Evolutionary conservation across 129 eudicot species (phyloP), one percentile per base, ranked within the genome.

Genomic region (Gnaphalium uliginosum): DNA sequence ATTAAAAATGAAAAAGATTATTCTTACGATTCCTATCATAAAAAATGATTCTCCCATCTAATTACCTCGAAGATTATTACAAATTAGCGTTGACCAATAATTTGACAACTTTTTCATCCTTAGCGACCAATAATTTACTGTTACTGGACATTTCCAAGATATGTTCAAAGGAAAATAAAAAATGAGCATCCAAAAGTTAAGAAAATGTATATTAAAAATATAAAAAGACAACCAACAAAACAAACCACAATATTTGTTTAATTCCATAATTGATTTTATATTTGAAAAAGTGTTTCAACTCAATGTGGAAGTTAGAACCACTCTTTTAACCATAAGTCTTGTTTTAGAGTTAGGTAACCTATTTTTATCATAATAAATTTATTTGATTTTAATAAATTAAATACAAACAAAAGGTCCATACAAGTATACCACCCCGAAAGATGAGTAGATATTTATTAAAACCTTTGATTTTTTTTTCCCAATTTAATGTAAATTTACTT

Each of bases 301-400:
- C 67, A 72, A 50, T 39, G 83, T 71, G 81, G 81, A 37, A 64
- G 81, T 76, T 76, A 57, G 81, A 81, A 76, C 85, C 78, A 81
- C 85, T 76, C 51, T 65, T 63, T 62, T 51, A 51, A 59, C 72
- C 50, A 64, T 6, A 75, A 54, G 73, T 75, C 67, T 43, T 63
- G 81, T 76, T 70, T 39, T 66, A 73, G 68, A 54, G 81, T 59
- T 76, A 63, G 81, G 81, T 76, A 50, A 81, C 81, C 85, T 51
- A 77, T 77, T 63, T 58, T 81, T 24, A 26, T 69, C 25, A 27
- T 23, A 62, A 25, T 37, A 69, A 26, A 29, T 71, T 60, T 13
- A 37, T 48, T 53, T 53, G 35, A 53, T 25, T 27, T 27, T 11
- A 43, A 43, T 43, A 43, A 76, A 35, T 69, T 62, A 62, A 64